These are phyloP conservation scores for Moesziomyces sp. DNA, from an alignment of 1,284 basidiomycete genomes.

Conservation along the genomic window DNA sequence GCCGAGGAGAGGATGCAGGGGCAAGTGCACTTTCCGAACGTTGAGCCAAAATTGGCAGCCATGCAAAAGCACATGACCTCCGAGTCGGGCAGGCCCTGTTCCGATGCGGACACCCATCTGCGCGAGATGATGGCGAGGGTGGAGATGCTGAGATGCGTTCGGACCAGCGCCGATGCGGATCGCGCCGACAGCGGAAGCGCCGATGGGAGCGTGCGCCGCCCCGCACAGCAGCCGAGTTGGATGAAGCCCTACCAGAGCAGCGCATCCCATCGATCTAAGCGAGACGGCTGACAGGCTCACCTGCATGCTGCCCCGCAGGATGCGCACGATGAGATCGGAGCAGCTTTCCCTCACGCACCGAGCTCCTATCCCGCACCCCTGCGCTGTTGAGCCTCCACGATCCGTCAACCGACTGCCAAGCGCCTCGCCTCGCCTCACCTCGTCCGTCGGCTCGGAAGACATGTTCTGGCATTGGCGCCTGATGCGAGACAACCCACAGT, in stretches of 20 bases:
- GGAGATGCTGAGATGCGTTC: no score
- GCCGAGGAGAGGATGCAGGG: no score
- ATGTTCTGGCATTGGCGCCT: no score
- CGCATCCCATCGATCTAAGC: constrained; percentile 7
- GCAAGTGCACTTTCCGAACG: no score
- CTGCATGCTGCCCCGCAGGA: background rate
- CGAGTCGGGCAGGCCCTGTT: background rate
- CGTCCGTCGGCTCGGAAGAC: no score
- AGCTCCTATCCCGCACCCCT: constrained; percentile 13
- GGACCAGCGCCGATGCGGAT: no score
- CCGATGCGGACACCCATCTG: constrained; percentile 8
- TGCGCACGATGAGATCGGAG: background rate
- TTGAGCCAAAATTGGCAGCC: no score
- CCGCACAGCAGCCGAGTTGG: constrained; percentile 5
- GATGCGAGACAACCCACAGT: no score
- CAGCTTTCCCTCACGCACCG: constrained; percentile 1
- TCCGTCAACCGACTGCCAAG: background rate
- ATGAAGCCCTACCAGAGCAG: constrained; percentile 2
- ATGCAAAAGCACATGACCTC: constrained; percentile 4
- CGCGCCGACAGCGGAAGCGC: no score
- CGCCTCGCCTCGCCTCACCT: no score
- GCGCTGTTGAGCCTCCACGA: background rate
- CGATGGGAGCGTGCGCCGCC: no score
- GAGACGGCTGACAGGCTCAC: constrained; percentile 13
- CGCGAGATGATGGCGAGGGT: constrained; percentile 2